phyloP scores from a whole-genome alignment of 176 grass and related monocot genomes.

The Puya raimondii region DNA sequence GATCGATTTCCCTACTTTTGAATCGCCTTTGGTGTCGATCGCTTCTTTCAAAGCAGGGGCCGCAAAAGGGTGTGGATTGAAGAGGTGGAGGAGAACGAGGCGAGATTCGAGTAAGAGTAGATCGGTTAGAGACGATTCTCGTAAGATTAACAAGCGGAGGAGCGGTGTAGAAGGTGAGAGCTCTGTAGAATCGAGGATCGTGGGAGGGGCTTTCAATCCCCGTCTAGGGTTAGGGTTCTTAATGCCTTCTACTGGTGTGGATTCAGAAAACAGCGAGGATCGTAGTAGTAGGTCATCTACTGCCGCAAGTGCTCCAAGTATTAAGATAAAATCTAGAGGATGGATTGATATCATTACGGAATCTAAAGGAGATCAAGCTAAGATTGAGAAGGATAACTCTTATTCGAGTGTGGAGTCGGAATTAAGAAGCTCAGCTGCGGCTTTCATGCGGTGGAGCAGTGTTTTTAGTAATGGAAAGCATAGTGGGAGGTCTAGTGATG shows the following conservation, averaged over 20 bases:
- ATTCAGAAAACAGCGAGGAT: slow-evolving; percentile 19
- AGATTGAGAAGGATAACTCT: slow-evolving; percentile 10
- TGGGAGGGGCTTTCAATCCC: slow-evolving; percentile 24
- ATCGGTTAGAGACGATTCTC: slow-evolving; percentile 1
- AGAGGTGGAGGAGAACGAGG: slow-evolving; percentile 47
- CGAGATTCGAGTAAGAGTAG: slow-evolving; percentile 30
- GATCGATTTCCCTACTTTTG: background rate
- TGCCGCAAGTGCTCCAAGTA: slow-evolving; percentile 19
- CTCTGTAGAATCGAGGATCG: slow-evolving; percentile 3
- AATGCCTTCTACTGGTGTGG: slow-evolving; percentile 27
- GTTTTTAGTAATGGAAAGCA: slow-evolving; percentile 12
- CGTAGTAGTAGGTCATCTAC: slow-evolving; percentile 17
- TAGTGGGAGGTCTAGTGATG: slow-evolving; percentile 43
- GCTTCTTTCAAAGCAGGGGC: slow-evolving; percentile 2
- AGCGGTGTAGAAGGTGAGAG: background rate
- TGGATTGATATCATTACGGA: slow-evolving; percentile 3
- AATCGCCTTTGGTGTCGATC: slow-evolving; percentile 5
- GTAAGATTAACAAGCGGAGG: slow-evolving; percentile 13
- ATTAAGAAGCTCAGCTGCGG: slow-evolving; percentile 32
- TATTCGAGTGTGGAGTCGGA: slow-evolving; percentile 33
- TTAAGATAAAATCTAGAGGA: slow-evolving; percentile 12
- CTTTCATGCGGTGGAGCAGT: slow-evolving; percentile 2
- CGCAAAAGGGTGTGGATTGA: slow-evolving; percentile 18
- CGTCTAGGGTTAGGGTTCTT: slow-evolving; percentile 32
- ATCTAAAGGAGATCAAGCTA: slow-evolving; percentile 6